Evolutionary conservation across 352 stramenopile genomes (phyloP).

Genomic region (Phytopythium boreale): DNA sequence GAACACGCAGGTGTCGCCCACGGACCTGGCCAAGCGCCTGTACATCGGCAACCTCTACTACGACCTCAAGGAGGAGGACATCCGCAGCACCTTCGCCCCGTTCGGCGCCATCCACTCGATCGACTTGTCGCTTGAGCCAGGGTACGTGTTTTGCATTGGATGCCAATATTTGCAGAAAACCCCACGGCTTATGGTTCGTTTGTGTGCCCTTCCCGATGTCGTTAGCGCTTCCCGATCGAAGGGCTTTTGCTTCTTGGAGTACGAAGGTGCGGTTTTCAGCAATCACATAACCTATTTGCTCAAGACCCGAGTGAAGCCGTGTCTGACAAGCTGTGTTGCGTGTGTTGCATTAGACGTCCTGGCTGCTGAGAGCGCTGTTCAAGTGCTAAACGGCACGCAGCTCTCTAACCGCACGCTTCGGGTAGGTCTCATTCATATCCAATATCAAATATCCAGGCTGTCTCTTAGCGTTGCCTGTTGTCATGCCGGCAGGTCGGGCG

Average conservation of each 20-base stretch:
- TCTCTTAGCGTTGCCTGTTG: not conserved
- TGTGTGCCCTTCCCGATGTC: not conserved
- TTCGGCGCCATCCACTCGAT: constrained; percentile 73
- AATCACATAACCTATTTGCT: not conserved
- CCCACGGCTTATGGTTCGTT: not conserved
- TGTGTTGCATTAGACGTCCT: constrained; percentile 44
- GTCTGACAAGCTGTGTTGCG: not conserved
- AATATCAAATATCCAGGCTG: not conserved
- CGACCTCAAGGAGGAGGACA: constrained; percentile 78
- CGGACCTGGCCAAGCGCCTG: constrained; percentile 63
- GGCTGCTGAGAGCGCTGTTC: constrained; percentile 70
- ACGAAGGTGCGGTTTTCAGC: constrained; percentile 33
- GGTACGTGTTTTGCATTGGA: no score
- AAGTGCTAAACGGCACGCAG: constrained; percentile 65
- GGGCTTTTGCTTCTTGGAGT: constrained; percentile 82
- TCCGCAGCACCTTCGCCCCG: constrained; percentile 58
- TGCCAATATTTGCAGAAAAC: not conserved
- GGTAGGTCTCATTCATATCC: constrained; percentile 19
- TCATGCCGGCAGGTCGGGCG: constrained; percentile 47
- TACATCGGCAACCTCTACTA: constrained; percentile 85
- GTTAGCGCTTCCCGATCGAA: constrained; percentile 64
- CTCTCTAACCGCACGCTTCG: constrained; percentile 63
- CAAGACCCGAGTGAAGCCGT: no score
- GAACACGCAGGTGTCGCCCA: constrained; percentile 38
- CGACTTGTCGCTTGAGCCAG: constrained; percentile 73